A percentile compares a stretch with the other conserved stretches of the same genome.
phyloP scores from a whole-genome alignment of 2,329 filamentous ascomycete genomes.

The Colletotrichum australisinense region DNA sequence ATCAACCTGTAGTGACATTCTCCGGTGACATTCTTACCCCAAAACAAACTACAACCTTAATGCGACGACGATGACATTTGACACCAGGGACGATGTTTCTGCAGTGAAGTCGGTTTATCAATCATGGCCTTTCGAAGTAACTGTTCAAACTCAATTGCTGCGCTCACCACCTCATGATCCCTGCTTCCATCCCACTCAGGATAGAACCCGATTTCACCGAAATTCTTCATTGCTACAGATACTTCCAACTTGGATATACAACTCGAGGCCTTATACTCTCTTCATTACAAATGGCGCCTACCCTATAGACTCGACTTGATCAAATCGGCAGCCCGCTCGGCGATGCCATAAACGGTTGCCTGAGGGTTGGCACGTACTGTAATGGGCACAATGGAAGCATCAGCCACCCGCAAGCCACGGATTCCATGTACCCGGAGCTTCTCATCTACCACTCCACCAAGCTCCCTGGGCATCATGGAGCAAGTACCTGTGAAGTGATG shows the following conservation, averaged over 20 bases:
- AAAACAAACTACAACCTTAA: neutral
- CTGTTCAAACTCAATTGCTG: neutral
- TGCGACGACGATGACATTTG: constrained; percentile 2
- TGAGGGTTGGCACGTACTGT: constrained; percentile 45
- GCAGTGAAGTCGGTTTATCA: neutral
- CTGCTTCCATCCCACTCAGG: neutral
- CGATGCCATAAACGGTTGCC: constrained; percentile 50
- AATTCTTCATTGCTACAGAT: neutral
- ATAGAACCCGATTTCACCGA: neutral
- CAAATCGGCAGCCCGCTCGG: constrained; percentile 40
- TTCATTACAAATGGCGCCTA: neutral
- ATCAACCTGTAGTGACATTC: neutral
- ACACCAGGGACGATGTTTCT: neutral
- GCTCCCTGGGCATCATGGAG: constrained; percentile 64
- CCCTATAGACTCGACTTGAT: constrained; percentile 37
- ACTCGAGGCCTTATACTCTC: neutral
- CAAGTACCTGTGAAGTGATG: constrained; percentile 63
- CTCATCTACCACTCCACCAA: constrained; percentile 59
- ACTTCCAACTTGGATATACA: neutral
- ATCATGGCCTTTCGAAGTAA: neutral
- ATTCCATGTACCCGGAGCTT: constrained; percentile 57
- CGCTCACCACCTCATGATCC: neutral
- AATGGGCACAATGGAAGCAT: constrained; percentile 51
- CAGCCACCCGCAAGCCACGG: constrained; percentile 56
- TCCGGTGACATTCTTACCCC: too few relatives aligned